Conservation (phyloP, 1,284 basidiomycete species). For the Rhodotorula glutinis region DNA sequence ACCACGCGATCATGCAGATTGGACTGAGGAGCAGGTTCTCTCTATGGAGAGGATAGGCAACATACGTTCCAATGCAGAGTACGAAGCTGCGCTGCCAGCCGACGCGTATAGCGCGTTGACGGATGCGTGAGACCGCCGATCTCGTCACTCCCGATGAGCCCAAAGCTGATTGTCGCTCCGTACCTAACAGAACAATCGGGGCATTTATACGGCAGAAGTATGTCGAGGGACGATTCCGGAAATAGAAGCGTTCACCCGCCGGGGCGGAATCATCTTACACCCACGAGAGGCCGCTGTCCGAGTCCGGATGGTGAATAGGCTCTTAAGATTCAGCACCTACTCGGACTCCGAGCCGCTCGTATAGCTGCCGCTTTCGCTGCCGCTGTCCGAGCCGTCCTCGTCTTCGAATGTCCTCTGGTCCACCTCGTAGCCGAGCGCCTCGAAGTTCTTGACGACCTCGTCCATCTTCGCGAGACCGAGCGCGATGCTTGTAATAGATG, state of each 20-base stretch:
- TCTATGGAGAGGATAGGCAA: slow-evolving; percentile 51
- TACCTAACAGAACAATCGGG: slow-evolving; percentile 41
- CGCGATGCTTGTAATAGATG: slow-evolving; percentile 76
- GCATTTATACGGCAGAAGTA: slow-evolving; percentile 51
- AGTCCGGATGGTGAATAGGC: no score
- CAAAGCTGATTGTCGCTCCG: not conserved
- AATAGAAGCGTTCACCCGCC: not conserved
- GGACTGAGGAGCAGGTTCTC: slow-evolving; percentile 50
- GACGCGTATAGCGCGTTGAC: slow-evolving; percentile 14
- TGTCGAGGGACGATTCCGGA: slow-evolving; percentile 42
- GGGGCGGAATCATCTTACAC: no score
- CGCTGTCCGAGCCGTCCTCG: slow-evolving; percentile 41
- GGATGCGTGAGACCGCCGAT: slow-evolving; percentile 46
- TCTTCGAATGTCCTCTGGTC: slow-evolving; percentile 62
- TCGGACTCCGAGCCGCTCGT: slow-evolving; percentile 8
- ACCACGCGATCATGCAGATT: no score
- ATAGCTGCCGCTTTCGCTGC: slow-evolving; percentile 46
- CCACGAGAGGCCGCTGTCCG: no score
- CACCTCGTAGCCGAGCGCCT: slow-evolving; percentile 70
- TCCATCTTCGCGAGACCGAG: slow-evolving; percentile 76
- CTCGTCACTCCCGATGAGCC: not conserved
- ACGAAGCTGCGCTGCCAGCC: slow-evolving; percentile 47
- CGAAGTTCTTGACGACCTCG: slow-evolving; percentile 66
- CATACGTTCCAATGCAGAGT: slow-evolving; percentile 48
- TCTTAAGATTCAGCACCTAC: not conserved